Conservation (phyloP, 208 protist species). For the Herpetomonas tarakana region DNA sequence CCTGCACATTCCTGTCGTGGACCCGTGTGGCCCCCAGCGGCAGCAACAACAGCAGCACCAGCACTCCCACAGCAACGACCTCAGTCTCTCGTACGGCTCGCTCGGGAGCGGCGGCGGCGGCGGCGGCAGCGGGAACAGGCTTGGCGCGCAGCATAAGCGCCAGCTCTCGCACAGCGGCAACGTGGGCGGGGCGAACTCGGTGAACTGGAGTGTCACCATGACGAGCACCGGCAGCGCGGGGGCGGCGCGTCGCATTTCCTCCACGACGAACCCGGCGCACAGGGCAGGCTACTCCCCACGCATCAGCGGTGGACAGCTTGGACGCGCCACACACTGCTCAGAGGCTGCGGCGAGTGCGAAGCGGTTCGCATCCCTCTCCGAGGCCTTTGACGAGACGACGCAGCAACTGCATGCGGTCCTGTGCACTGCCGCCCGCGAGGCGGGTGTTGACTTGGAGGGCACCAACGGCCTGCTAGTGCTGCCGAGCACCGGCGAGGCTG, state of each 20-base stretch:
- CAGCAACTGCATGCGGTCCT: constrained; percentile 25
- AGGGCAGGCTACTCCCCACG: not conserved
- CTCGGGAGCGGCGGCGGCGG: constrained; percentile 2
- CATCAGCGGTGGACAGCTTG: not conserved
- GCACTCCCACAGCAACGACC: not conserved
- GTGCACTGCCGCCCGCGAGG: constrained; percentile 24
- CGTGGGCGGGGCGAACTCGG: not conserved
- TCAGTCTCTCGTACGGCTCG: not conserved
- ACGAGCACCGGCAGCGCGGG: constrained; percentile 1
- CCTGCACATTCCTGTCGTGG: constrained; percentile 19
- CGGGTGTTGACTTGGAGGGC: constrained; percentile 24
- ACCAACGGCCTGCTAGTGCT: constrained; percentile 1
- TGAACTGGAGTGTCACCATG: constrained; percentile 4
- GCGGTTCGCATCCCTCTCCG: constrained; percentile 31
- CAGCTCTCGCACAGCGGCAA: constrained; percentile 3
- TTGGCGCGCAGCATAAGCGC: not conserved
- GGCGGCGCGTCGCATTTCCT: not conserved
- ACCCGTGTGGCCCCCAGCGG: constrained; percentile 1
- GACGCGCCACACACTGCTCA: constrained; percentile 4
- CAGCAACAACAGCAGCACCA: not conserved
- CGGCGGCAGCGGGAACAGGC: constrained; percentile 1
- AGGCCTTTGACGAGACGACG: constrained; percentile 48
- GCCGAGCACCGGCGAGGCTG: not conserved
- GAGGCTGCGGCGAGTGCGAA: constrained; percentile 31
- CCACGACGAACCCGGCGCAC: not conserved